Conservation (phyloP, 148 eudicot genomes). For the Cornus controversa region DNA sequence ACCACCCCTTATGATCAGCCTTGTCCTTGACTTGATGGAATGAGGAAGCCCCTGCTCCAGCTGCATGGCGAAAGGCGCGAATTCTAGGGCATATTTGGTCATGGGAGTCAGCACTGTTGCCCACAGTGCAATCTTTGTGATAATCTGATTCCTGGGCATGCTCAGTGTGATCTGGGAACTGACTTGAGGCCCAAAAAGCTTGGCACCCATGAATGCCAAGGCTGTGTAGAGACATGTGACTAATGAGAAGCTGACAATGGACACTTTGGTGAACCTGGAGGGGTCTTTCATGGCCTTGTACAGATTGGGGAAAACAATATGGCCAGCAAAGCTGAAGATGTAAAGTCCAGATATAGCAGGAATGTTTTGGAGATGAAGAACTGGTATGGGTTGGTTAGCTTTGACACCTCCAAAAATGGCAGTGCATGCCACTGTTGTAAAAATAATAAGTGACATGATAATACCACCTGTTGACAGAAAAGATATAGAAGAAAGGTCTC, state of each 20-base stretch:
- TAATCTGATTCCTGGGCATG: conserved; percentile 52
- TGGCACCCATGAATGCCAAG: conserved; percentile 73
- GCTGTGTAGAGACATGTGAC: conserved; percentile 54
- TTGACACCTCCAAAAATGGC: conserved; percentile 45
- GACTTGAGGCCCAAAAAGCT: conserved; percentile 60
- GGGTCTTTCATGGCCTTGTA: conserved; percentile 72
- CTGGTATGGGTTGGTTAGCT: conserved; percentile 42
- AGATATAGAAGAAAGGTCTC: conserved; percentile 64
- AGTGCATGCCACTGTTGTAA: conserved; percentile 49
- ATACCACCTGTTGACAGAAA: conserved; percentile 70
- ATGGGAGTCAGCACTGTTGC: conserved; percentile 80
- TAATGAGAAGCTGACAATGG: conserved; percentile 61
- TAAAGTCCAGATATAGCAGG: conserved; percentile 70
- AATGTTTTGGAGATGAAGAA: conserved; percentile 50
- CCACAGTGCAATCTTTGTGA: conserved; percentile 74
- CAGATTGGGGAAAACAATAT: conserved; percentile 72
- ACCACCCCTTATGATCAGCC: conserved; percentile 42
- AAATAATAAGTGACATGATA: conserved; percentile 57
- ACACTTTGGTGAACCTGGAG: conserved; percentile 64
- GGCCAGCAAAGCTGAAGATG: conserved; percentile 69
- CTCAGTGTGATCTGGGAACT: conserved; percentile 75
- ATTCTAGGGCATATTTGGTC: conserved; percentile 79
- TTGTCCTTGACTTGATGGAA: conserved; percentile 43
- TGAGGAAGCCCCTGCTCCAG: conserved; percentile 52
- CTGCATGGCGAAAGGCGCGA: conserved; percentile 64